A percentile compares a stretch with the other conserved stretches of the same genome.
phyloP scores from a whole-genome alignment of 352 stramenopile genomes.

The Globisporangium heterothallicum region DNA sequence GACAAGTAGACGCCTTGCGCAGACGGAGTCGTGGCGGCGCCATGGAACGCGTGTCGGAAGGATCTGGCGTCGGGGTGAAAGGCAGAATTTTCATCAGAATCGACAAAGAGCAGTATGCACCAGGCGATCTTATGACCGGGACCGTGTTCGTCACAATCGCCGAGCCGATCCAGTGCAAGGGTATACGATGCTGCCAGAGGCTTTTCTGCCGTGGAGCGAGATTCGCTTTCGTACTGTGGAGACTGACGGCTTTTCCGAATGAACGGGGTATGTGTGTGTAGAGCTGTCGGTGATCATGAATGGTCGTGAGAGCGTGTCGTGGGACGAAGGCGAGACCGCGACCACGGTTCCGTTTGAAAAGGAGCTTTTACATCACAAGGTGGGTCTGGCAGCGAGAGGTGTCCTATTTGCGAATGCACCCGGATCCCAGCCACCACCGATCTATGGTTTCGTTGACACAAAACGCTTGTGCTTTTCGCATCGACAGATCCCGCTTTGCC shows the following conservation, averaged over 20 bases:
- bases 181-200: no score
- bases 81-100: conserved; percentile 15
- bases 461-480: neutral
- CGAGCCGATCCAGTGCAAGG: conserved; percentile 12
- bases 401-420: neutral
- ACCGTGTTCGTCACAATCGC: conserved; percentile 11
- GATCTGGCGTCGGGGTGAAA: conserved; percentile 11
- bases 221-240: no score
- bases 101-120: conserved; percentile 14
- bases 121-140: conserved; percentile 10
- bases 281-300: conserved; percentile 14
- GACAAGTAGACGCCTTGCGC: no score
- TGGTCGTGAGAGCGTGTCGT: conserved; percentile 10
- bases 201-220: no score
- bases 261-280: no score
- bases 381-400: no score
- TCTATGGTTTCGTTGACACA: neutral
- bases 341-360: conserved; percentile 11
- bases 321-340: conserved; percentile 13
- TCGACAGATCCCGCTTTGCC: conserved; percentile 7
- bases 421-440: neutral
- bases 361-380: conserved; percentile 12
- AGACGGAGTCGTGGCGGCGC: no score
- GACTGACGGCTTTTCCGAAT: no score
- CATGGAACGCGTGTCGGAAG: conserved; percentile 15